Conservation (phyloP, 2,329 filamentous ascomycete species). For the Myriosclerotinia duriaeana region DNA sequence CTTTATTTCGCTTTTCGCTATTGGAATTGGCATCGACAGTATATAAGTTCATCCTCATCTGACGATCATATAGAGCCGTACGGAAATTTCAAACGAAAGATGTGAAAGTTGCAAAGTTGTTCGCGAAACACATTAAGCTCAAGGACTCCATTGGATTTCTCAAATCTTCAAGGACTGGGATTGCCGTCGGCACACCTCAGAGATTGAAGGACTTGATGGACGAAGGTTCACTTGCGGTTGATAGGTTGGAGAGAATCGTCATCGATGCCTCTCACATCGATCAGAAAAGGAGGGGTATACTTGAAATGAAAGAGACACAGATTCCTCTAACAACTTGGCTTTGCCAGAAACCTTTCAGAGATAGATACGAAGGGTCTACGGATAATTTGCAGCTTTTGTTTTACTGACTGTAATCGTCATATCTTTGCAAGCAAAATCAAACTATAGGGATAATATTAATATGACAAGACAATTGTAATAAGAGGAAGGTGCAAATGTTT, state of each 20-base stretch:
- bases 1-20: not conserved
- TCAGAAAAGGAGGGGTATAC: slow-evolving; percentile 86
- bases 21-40: not conserved
- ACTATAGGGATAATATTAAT: not conserved
- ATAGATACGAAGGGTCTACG: slow-evolving; percentile 59
- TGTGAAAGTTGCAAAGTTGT: slow-evolving; percentile 80
- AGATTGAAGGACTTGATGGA: slow-evolving; percentile 80
- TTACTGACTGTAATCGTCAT: slow-evolving; percentile 48
- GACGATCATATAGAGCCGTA: slow-evolving; percentile 55
- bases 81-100: slow-evolving; percentile 79
- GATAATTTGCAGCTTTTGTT: slow-evolving; percentile 63
- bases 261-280: slow-evolving; percentile 93
- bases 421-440: slow-evolving; percentile 8
- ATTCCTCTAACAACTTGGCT: slow-evolving; percentile 76
- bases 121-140: slow-evolving; percentile 97
- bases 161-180: slow-evolving; percentile 67
- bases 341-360: slow-evolving; percentile 67
- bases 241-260: slow-evolving; percentile 73
- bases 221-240: slow-evolving; percentile 69
- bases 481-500: slow-evolving; percentile 7
- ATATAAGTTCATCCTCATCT: slow-evolving; percentile 18
- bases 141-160: slow-evolving; percentile 80
- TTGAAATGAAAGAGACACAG: slow-evolving; percentile 94
- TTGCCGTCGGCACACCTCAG: slow-evolving; percentile 87
- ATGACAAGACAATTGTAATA: not conserved